Evolutionary conservation across 2,329 filamentous ascomycete genomes (phyloP).

Genomic region (Neonectria coccinea): DNA sequence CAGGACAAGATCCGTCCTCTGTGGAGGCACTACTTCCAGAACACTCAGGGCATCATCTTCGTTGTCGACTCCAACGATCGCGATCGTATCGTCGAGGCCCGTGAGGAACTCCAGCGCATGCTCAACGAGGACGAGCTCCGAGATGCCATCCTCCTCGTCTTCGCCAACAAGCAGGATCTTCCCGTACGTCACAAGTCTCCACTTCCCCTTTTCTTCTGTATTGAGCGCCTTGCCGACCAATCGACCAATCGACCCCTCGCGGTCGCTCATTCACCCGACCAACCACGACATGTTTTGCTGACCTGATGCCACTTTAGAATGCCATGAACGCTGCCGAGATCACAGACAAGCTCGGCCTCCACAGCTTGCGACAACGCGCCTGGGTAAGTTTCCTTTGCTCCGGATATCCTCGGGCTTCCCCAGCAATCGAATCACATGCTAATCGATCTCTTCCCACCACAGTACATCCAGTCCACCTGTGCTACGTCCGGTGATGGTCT

Average conservation of each 20-base stretch:
- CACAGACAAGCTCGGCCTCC: conserved; percentile 99
- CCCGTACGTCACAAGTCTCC: conserved; percentile 72
- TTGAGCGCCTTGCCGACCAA: conserved; percentile 14
- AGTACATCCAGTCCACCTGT: conserved; percentile 99
- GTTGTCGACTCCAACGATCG: conserved; percentile 99
- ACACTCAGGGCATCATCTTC: conserved; percentile 99
- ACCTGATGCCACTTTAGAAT: conserved; percentile 70
- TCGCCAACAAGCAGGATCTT: conserved; percentile 99
- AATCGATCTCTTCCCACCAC: conserved; percentile 38
- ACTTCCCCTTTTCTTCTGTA: conserved; percentile 31
- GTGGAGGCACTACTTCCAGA: conserved; percentile 99
- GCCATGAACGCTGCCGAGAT: conserved; percentile 99
- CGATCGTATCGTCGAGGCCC: conserved; percentile 96
- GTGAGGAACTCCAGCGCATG: conserved; percentile 97
- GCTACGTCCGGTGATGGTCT: conserved; percentile 99
- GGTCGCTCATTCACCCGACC: conserved; percentile 10
- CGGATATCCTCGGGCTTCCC: conserved; percentile 1
- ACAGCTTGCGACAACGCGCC: conserved; percentile 97
- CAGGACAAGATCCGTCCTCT: conserved; percentile 99
- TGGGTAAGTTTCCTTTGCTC: conserved; percentile 79
- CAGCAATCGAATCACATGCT: conserved; percentile 33
- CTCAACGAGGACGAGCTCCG: conserved; percentile 99
- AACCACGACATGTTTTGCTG: conserved; percentile 29
- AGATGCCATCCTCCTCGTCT: conserved; percentile 95
- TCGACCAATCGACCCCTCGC: conserved; percentile 18